Evolutionary conservation across 2,329 filamentous ascomycete species (phyloP), one percentile per base, ranked within the genome.

Genomic region (Talaromyces pinophilus): DNA sequence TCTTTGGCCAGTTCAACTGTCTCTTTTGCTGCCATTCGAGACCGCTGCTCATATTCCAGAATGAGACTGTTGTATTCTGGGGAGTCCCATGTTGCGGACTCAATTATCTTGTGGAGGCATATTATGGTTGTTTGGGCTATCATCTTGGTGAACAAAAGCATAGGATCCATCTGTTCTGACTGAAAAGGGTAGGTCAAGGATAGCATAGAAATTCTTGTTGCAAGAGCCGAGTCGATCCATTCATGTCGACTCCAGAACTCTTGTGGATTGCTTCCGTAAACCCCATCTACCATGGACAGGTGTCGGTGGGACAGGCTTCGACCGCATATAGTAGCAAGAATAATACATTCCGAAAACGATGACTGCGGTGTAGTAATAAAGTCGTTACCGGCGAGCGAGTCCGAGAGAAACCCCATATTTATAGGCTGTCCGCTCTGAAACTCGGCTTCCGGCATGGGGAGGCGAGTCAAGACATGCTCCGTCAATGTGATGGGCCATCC

Each of bases 401-500:
- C 77, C 1, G 72, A 67, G 5, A 80, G 70, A 54, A 76, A 79
- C 8, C 65, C 69, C 22, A 70, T 73, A 2, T 64, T 35, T 3
- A 72, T 64, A 4, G 72, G 74, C 22, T 74, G 70, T 1, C 72
- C 74, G n/a, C 72, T 75, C 65, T 79, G 75, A 55, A 80, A 80
- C 10, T 75, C 73, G 5, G 70, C 64, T 40, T 80, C 78, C 0
- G 77, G 74, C 8, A 71, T 71, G 1, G 78, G 78, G 3, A 80
- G 73, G 6, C 77, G 74, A 11, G 77, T 79, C 19, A 65, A 66
- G 33, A 78, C 78, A 75, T 79, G 65, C 68, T 77, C 77, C 44
- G 73, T 71, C 33, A 98, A 87, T 0, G 87, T 89, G 90, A 98
- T 94, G 0, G 95, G 95, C 95, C 95, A 98, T 5, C 95, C 95